Evolutionary conservation across 129 eudicot species (phyloP).

Genomic region (Tagetes patula): DNA sequence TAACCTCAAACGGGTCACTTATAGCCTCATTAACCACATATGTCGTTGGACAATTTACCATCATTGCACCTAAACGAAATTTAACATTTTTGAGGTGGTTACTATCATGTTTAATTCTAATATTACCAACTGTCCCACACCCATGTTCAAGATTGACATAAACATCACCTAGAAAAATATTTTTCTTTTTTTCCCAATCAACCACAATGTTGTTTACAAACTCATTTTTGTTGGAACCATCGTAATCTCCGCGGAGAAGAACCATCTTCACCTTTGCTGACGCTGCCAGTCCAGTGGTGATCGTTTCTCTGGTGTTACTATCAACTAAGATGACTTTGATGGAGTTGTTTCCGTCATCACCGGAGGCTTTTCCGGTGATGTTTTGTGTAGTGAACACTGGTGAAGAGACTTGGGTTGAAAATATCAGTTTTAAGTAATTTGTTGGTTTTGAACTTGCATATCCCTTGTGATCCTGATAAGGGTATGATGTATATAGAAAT

Average conservation of each 20-base stretch:
- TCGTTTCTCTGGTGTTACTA: neutral
- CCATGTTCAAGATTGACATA: slow-evolving; percentile 22
- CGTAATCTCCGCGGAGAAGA: slow-evolving; percentile 20
- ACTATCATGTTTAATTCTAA: slow-evolving; percentile 25
- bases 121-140: slow-evolving; percentile 20
- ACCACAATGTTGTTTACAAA: slow-evolving; percentile 24
- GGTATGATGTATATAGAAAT: no score
- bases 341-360: slow-evolving; percentile 6
- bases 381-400: slow-evolving; percentile 22
- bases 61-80: slow-evolving; percentile 33
- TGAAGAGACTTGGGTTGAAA: slow-evolving; percentile 9
- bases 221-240: neutral
- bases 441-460: slow-evolving; percentile 27
- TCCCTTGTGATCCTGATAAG: slow-evolving; percentile 11
- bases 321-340: slow-evolving; percentile 20
- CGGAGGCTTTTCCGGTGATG: slow-evolving; percentile 2
- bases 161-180: slow-evolving; percentile 23
- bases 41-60: neutral
- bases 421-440: slow-evolving; percentile 10
- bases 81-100: slow-evolving; percentile 5
- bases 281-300: slow-evolving; percentile 16
- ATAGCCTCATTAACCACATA: slow-evolving; percentile 15
- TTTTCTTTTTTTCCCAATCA: slow-evolving; percentile 18
- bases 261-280: slow-evolving; percentile 25
- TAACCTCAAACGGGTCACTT: slow-evolving; percentile 16